A percentile compares a stretch with the other conserved stretches of the same genome.
Evolutionary conservation across 306 rosid genomes (phyloP).

Genomic region (Biancaea sappan): DNA sequence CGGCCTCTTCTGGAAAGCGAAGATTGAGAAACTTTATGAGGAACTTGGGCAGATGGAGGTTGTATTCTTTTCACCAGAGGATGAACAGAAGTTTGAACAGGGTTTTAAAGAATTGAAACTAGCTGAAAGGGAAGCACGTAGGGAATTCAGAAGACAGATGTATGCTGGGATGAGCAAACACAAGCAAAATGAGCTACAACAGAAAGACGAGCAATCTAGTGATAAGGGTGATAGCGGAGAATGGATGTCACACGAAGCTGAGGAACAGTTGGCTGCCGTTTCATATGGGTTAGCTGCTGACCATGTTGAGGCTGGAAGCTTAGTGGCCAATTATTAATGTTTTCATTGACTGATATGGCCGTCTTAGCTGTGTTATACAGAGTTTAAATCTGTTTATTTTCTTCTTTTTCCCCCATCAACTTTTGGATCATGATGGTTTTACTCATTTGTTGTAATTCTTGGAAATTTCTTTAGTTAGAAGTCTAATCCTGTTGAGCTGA

Average conservation of each 20-base stretch:
- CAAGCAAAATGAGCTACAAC: slow-evolving; percentile 46
- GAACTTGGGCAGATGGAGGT: slow-evolving; percentile 74
- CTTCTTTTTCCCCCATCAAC: not conserved
- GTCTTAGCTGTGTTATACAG: slow-evolving; percentile 22
- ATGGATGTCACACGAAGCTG: slow-evolving; percentile 37
- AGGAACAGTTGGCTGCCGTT: slow-evolving; percentile 49
- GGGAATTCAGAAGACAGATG: slow-evolving; percentile 63
- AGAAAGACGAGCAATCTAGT: slow-evolving; percentile 34
- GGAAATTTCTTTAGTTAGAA: slow-evolving; percentile 4
- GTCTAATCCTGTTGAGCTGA: not conserved
- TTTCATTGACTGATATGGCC: not conserved
- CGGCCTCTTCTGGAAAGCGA: slow-evolving; percentile 89
- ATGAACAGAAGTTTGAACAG: slow-evolving; percentile 67
- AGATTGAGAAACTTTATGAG: slow-evolving; percentile 75
- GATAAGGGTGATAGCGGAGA: slow-evolving; percentile 32
- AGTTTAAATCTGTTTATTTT: not conserved
- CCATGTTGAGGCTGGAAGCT: slow-evolving; percentile 40
- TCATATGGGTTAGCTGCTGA: slow-evolving; percentile 43
- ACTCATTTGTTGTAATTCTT: not conserved
- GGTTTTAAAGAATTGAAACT: slow-evolving; percentile 67
- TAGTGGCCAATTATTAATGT: slow-evolving; percentile 36
- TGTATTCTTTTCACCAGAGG: slow-evolving; percentile 71
- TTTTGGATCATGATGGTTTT: slow-evolving; percentile 30
- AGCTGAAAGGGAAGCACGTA: slow-evolving; percentile 59
- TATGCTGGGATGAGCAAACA: slow-evolving; percentile 46